Conservation (phyloP, 139 green algal genomes). For the Chlorella sorokiniana region DNA sequence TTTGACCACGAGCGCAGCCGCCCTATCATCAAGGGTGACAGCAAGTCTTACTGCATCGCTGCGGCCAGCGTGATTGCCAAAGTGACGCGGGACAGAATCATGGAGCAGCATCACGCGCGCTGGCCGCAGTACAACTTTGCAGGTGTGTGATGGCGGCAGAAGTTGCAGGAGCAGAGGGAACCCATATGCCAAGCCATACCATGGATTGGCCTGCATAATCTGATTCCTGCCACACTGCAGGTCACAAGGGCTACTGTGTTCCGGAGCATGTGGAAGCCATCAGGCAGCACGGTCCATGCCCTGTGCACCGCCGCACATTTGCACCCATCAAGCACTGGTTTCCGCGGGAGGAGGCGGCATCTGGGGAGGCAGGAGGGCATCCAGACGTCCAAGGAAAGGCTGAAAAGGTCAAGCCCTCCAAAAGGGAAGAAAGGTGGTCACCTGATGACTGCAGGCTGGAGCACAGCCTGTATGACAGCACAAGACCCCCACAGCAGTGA, state of each 20-base stretch:
- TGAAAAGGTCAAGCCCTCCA: neutral
- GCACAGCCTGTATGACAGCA: no score
- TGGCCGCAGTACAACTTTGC: conserved; percentile 80
- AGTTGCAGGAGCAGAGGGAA: neutral
- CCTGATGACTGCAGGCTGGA: no score
- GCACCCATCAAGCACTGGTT: conserved; percentile 69
- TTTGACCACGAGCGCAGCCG: conserved; percentile 33
- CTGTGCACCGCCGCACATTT: conserved; percentile 83
- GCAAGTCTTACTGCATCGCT: conserved; percentile 76
- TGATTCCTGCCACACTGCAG: neutral
- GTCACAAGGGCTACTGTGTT: conserved; percentile 76
- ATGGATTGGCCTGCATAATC: neutral
- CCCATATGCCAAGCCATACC: neutral
- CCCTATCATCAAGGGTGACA: conserved; percentile 85
- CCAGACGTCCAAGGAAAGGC: neutral
- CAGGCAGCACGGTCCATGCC: conserved; percentile 69
- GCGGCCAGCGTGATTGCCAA: conserved; percentile 93
- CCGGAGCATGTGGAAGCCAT: conserved; percentile 79
- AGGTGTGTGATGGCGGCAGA: neutral
- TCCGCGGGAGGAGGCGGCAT: neutral
- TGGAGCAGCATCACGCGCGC: conserved; percentile 73
- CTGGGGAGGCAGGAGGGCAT: neutral
- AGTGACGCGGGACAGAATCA: conserved; percentile 88
- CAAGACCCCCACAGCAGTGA: no score
- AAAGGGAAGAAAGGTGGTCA: no score